Base-by-base conservation (phyloP, 2,329 filamentous ascomycete species). In the Aureobasidium sp. region DNA sequence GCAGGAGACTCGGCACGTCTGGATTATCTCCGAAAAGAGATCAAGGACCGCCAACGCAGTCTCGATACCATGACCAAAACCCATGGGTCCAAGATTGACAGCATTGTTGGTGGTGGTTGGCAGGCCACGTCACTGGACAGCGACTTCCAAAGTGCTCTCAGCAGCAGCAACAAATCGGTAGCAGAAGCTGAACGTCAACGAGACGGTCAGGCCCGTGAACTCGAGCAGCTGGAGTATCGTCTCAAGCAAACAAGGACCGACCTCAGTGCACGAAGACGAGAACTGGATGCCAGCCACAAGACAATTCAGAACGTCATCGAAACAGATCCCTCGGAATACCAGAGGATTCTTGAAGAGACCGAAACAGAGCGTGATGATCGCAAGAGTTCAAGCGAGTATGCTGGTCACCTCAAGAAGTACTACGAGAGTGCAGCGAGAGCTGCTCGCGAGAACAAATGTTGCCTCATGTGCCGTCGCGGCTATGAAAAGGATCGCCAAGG, bases 1-100 rank as follows among this genome's bases (percentile, higher is more conserved):
- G 91, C 91, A 6, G 86, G 87, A 4, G 91, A 96, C 65, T 83
- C 91, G 41, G 94, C 93, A 14, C 87, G 89, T 68, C 81, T 99
- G 12, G 90, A 96, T 62, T 86, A 89, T 67, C 82, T 92, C 37
- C 91, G 88, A 69, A 92, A 91, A 68, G 89, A 96, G 70, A 75
- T 91, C 31, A 84, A 84, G 65, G 87, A 91, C 66, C 84, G 87
- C 61, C 84, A 89, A 72, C 83, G 84, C 37, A 89, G 88, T 64
- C 79, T 97, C 2, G 83, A 91, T 9, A 94, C 90, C 0, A 84
- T 97, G 77, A 84, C 80, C 65, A 85, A 80, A 52, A 90, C 90
- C 0, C 90, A 95, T 79, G 83, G 82, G 56, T 80, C 87, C 37
- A 88, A 88, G 67, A 79, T 99, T 25, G 80, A 83, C 14, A 77